Evolutionary conservation across 2,329 filamentous ascomycete genomes (phyloP).

Genomic region (Microcyclosporella mali): DNA sequence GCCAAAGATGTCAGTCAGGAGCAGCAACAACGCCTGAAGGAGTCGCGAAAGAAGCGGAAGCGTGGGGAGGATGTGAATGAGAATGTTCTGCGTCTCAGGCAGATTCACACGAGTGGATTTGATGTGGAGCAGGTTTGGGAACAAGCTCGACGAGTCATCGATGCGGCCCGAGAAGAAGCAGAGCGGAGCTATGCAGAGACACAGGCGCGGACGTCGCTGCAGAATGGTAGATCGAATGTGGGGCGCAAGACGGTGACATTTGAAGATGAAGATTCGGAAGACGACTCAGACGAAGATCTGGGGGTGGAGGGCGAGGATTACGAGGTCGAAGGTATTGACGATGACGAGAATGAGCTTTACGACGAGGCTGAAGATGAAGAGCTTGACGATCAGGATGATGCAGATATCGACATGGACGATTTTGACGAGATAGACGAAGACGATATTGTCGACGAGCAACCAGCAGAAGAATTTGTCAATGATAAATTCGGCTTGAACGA

Average conservation of each 20-base stretch:
- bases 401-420: conserved; percentile 30
- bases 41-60: conserved; percentile 70
- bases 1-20: conserved; percentile 67
- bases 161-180: conserved; percentile 53
- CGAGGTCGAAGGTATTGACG: conserved; percentile 29
- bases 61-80: conserved; percentile 47
- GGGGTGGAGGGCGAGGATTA: conserved; percentile 33
- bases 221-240: conserved; percentile 14
- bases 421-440: conserved; percentile 34
- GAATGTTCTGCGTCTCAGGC: conserved; percentile 66
- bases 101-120: conserved; percentile 81
- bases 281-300: conserved; percentile 27
- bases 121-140: conserved; percentile 88
- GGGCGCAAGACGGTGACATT: conserved; percentile 26
- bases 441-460: conserved; percentile 45
- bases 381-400: conserved; percentile 37
- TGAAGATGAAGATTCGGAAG: conserved; percentile 33
- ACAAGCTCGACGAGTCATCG: conserved; percentile 78
- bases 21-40: conserved; percentile 62
- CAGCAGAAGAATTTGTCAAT: conserved; percentile 54
- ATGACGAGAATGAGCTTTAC: conserved; percentile 34
- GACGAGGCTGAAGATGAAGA: conserved; percentile 31
- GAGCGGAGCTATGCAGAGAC: conserved; percentile 42
- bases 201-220: conserved; percentile 20
- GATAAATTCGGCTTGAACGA: conserved; percentile 88